These are phyloP conservation scores for Tremellales sp. DNA, from an alignment of 1,284 basidiomycete genomes.

Conservation along the genomic window DNA sequence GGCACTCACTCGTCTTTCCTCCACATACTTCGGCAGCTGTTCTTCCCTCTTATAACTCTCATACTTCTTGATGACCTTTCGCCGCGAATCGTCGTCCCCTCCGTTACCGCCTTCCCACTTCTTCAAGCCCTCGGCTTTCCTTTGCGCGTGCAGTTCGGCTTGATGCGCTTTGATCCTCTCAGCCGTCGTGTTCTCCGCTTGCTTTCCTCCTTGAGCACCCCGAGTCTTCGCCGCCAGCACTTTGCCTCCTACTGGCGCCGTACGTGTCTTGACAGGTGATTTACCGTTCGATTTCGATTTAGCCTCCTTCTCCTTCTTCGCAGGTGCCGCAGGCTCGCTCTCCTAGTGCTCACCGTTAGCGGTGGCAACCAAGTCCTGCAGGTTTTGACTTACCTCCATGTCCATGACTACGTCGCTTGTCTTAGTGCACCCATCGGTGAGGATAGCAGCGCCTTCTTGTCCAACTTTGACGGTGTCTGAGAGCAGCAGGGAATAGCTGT, in stretches of 20 bases:
- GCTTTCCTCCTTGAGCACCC: slow-evolving; percentile 59
- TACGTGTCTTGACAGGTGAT: slow-evolving; percentile 30
- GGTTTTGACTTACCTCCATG: slow-evolving; percentile 47
- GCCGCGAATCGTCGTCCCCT: slow-evolving; percentile 62
- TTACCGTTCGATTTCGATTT: slow-evolving; percentile 54
- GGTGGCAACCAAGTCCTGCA: slow-evolving; percentile 2
- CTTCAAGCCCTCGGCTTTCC: slow-evolving; percentile 78
- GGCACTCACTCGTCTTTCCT: slow-evolving; percentile 64
- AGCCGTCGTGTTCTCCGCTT: slow-evolving; percentile 65
- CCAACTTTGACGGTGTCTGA: slow-evolving; percentile 84
- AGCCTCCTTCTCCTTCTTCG: slow-evolving; percentile 54
- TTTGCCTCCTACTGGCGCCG: slow-evolving; percentile 62
- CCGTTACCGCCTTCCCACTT: slow-evolving; percentile 63
- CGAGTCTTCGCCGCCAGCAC: slow-evolving; percentile 79
- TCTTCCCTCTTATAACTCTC: slow-evolving; percentile 95
- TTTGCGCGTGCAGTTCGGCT: slow-evolving; percentile 69
- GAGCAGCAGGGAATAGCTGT: slow-evolving; percentile 81
- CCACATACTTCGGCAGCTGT: slow-evolving; percentile 74
- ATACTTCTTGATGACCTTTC: slow-evolving; percentile 90
- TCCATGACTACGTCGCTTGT: slow-evolving; percentile 88
- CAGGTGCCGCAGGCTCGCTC: slow-evolving; percentile 41
- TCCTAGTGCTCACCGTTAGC: slow-evolving; percentile 18
- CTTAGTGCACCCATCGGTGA: slow-evolving; percentile 80
- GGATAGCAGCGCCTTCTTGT: slow-evolving; percentile 61
- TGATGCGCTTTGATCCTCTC: slow-evolving; percentile 82